Evolutionary conservation across 1,284 basidiomycete genomes (phyloP), one percentile per base, ranked within the genome.

Genomic region (Melampsora americana): DNA sequence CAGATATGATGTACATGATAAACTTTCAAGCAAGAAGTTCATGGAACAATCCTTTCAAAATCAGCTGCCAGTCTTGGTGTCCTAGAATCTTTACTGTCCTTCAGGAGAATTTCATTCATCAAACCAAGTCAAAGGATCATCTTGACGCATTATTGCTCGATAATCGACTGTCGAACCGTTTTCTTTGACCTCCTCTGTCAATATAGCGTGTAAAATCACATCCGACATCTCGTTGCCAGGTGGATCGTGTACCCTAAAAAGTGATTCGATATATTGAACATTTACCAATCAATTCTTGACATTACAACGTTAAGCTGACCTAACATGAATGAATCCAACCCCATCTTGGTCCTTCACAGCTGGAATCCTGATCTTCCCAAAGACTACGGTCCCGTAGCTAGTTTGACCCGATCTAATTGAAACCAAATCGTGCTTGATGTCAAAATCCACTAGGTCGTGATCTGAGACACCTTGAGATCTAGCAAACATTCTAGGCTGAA

Each of bases 361-460:
- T 6, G 90, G 89, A 64, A 91, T 85, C 79, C 86, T 87, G 80
- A 92, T 86, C 85, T 91, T 91, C 28, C 90, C 90, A 30, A 92
- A 82, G 77, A 92, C 86, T 77, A 91, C 87, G 14, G 86, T 87
- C 11, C 90, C 90, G 81, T 91, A 91, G 70, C 85, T 83, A 23
- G 85, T 86, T 23, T 79, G 77, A 20, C 84, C 85, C 61, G 84
- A 85, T 71, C 87, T 84, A 30, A 81, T 80, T 20, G 64, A 39
- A 5, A 79, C 77, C 2, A 81, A 69, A 56, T 82, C 81, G 30
- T 84, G 79, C 78, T 85, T 85, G 77, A 90, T 83, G 60, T 83
- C 83, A 79, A 90, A 90, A 66, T 80, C 79, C 53, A 83, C 82
- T 68, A 91, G 84, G 42, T 88, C 83, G 0, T 83, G 70, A 80